Base-by-base conservation (phyloP, 1,139 yeast genomes). In the Nakaseomyces glabratus region DNA sequence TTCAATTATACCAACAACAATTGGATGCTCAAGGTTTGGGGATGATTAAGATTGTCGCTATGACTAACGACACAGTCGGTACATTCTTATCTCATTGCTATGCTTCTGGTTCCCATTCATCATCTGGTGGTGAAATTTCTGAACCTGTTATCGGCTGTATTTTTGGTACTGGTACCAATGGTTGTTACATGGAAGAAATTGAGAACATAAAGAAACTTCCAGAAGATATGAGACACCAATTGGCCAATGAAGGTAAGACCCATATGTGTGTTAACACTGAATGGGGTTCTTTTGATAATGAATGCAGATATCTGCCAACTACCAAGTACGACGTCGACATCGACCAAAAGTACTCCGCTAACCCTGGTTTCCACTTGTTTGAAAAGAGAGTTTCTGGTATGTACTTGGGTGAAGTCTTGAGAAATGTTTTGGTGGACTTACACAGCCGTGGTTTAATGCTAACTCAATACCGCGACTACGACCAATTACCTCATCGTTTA, bases 251-350 rank as follows among this genome's bases (percentile, higher is more conserved):
- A 30, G 75, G 72, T 19, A 71, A 73, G 42, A 65, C 68, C 2
- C 78, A 82, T 41, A 88, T 88, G 96, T 81, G 85, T 39, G 69
- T 88, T 51, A 88, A 88, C 64, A 88, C 95, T 29, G 98, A 88
- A 63, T 88, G 97, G 96, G 98, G 98, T 42, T 82, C 95, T 33
- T 88, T 86, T 55, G 97, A 90, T 60, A 86, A 88, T 52, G 76
- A 73, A 22, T 66, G 86, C 39, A 64, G 73, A 47, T 65, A 74
- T 33, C 66, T 86, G 46, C 96, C 95, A 38, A 68, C 64, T 36
- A 82, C 93, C 4, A 71, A 73, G 42, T 86, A 76, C 56, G 98
- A 88, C 60, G 58, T 61, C 34, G 66, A 63, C 20, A 73, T 88
- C 42, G 94, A 88, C 58, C 58, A 63, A 12, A 68, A 68, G 47